Base-by-base conservation (phyloP, 768 basidiomycete genomes). In the Russula sp. region DNA sequence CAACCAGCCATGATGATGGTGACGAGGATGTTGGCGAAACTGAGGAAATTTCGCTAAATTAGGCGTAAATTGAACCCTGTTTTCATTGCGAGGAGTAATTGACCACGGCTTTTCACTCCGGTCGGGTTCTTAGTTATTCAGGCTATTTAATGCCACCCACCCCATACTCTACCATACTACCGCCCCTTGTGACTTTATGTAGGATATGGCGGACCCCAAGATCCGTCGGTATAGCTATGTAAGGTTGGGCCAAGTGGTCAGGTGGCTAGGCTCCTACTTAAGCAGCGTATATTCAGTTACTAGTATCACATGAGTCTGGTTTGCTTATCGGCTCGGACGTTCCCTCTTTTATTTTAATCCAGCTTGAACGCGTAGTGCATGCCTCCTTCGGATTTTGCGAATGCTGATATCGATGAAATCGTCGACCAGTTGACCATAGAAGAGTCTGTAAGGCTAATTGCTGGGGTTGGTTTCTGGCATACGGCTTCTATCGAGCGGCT, bases 21-120 rank as follows among this genome's bases (percentile, higher is more conserved):
- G 88, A 89, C 42, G 89, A 89, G 57, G 90, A 91, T 35, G 80
- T 91, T 51, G 90, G 89, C 0, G 87, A 87, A 71, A 91, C 87
- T 6, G 89, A 83, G 37, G 89, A 91, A 68, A 87, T 89, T 16
- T 74, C 74, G 16, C 60, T 75, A 22, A 74, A 70, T 44, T 70
- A 61, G 63, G 56, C 16, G 56, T 65, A 51, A n/a, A n/a, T 47
- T 10, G 8, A 35, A 10, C 31, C 14, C 49, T 40, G 39, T 18
- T 27, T 14, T 31, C 16, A 8, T 20, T 6, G 22, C 11, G 27
- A 48, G 22, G 13, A 35, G 35, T 27, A 18, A 54, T 54, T 62
- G 22, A 64, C 22, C 11, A 5, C 18, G 20, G 13, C 35, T n/a
- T 40, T 14, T 4, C 31, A 47, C 16, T 31, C 48, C n/a, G 5